Evolutionary conservation across 192 early-diverging fungal species (phyloP), one percentile per base, ranked within the genome.

Genomic region (Hyaloraphidium curvatum): DNA sequence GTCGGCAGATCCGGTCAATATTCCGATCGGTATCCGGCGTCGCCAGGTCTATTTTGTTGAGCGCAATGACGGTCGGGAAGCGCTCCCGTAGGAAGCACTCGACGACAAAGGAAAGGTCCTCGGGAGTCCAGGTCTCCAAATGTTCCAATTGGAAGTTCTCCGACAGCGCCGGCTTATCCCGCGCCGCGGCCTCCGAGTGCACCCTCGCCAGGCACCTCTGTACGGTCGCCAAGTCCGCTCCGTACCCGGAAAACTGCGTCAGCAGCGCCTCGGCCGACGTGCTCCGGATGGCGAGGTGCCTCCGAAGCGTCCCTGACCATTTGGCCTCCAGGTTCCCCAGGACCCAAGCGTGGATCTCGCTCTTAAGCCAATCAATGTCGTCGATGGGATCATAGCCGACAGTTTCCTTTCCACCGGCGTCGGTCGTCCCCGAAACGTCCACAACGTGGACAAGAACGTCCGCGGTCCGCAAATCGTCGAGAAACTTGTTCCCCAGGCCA

Each of bases 21-120:
- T 87, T 86, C 60, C 82, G 82, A 61, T 83, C 84, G 0, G 81
- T 66, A 37, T 87, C 86, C 0, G 86, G 75, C n/a, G n/a, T n/a
- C n/a, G n/a, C n/a, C 56, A 85, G 70, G 55, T 89, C 86, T 31
- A 89, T 86, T 53, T 89, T 89, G 68, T 89, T 89, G 28, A 89
- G 65, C 2, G 75, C 77, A 30, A 89, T 75, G 39, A 89, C 58
- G 0, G 84, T 89, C 9, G 86, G 86, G 54, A 89, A 89, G 7
- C 84, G 73, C 52, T 73, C 72, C 31, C 84, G 77, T 54, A 89
- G 53, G 58, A 89, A 89, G 19, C 57, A 71, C 27, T 68, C 59
- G 2, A 89, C 82, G 39, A 87, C 63, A 29, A 53, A 61, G 2
- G 56, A 50, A 27, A 86, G 31, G 5, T 70, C 74, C 16, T 71